A percentile compares a stretch with the other conserved stretches of the same genome.
phyloP scores from a whole-genome alignment of 345 rosid species.

The Schrenkiella parvula region DNA sequence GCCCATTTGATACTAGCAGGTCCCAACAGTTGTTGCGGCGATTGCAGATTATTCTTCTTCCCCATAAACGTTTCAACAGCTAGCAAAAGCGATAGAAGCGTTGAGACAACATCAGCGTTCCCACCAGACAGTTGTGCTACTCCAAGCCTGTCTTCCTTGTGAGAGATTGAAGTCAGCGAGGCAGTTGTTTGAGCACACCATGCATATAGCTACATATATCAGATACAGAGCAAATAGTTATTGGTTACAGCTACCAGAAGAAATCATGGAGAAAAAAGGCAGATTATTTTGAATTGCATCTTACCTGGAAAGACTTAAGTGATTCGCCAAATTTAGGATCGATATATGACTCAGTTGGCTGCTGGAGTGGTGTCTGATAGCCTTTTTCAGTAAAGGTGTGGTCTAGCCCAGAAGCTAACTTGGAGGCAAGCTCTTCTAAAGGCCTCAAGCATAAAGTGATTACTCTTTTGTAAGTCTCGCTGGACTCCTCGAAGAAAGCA shows the following conservation, averaged over 20 bases:
- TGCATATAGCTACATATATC: constrained; percentile 53
- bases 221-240: background rate
- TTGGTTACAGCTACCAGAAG: background rate
- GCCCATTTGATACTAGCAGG: constrained; percentile 72
- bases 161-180: constrained; percentile 69
- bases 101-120: constrained; percentile 63
- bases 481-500: constrained; percentile 92
- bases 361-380: constrained; percentile 43
- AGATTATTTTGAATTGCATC: background rate
- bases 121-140: constrained; percentile 94
- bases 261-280: background rate
- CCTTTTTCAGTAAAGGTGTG: constrained; percentile 42
- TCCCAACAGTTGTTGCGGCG: constrained; percentile 60
- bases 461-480: constrained; percentile 86
- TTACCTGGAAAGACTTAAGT: constrained; percentile 74
- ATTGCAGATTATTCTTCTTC: constrained; percentile 68
- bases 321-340: constrained; percentile 51
- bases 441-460: constrained; percentile 72
- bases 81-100: constrained; percentile 69
- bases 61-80: constrained; percentile 85
- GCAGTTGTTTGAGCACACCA: constrained; percentile 80
- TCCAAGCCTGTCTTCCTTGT: constrained; percentile 76
- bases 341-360: constrained; percentile 39
- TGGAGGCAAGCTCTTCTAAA: constrained; percentile 69
- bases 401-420: constrained; percentile 56